Base-by-base conservation (phyloP, 2,329 filamentous ascomycete genomes). In the Colletotrichum melonis region DNA sequence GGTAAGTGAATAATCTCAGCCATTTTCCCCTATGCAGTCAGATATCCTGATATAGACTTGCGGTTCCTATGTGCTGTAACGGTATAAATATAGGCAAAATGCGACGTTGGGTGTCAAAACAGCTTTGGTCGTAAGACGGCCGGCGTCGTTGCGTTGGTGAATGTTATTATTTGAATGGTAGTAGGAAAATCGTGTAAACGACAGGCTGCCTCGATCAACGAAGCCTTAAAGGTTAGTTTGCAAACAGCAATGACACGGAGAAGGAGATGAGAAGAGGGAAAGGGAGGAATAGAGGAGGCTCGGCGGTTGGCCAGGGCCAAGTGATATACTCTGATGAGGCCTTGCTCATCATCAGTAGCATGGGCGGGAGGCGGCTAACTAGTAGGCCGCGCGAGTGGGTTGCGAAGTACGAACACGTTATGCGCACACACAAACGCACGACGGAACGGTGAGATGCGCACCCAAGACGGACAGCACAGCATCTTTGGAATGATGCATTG, bases 121-220 rank as follows among this genome's bases (percentile, higher is more conserved):
- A 55, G 72, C 59, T 67, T n/a, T 63, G 56, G 59, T 74, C 59
- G 69, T 65, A 78, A 69, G 81, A 84, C 82, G 83, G 65, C 84
- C 82, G 74, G 84, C 83, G 81, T 80, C 82, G 74, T 42, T 55
- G 74, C 52, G 9, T 49, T 49, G 42, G 26, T 56, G 69, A 65
- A 69, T 58, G 57, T 62, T 38, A 72, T 42, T 14, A 59, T 57
- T 24, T 72, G 65, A 28, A 62, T n/a, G 19, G 42, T 49, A 49
- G 76, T 79, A 42, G 59, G 76, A 79, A 77, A 69, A 52, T 70
- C 46, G 58, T 63, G 64, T 76, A 77, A 84, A 84, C 77, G 83
- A 84, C 79, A 82, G 83, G 81, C 80, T 83, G 81, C 82, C 80
- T 84, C 82, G 84, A 74, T 85, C 84, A 85, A 86, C 84, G 82